Evolutionary conservation across 2,329 filamentous ascomycete species (phyloP).

Genomic region (Tolypocladium ophioglossoides): DNA sequence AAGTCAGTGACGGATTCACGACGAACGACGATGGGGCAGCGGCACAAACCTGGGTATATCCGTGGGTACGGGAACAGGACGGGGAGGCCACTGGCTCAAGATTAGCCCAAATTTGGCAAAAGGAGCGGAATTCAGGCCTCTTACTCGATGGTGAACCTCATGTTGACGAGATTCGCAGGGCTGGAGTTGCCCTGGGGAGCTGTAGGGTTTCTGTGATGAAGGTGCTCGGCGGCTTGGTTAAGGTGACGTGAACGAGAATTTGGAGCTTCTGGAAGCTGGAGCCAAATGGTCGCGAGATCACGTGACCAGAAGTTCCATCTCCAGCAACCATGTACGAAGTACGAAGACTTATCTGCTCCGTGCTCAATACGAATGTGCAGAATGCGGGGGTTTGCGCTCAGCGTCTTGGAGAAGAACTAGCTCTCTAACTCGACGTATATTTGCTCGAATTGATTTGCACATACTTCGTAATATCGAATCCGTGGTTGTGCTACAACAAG

Average conservation of each 20-base stretch:
- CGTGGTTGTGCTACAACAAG: background rate
- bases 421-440: background rate
- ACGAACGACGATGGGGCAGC: background rate
- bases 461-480: background rate
- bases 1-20: background rate
- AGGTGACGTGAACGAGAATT: background rate
- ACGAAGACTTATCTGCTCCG: background rate
- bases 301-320: conserved; percentile 10
- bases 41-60: conserved; percentile 42
- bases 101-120: conserved; percentile 7
- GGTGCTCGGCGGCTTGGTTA: background rate
- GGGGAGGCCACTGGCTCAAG: conserved; percentile 37
- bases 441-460: background rate
- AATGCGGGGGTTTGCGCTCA: background rate
- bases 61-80: conserved; percentile 48
- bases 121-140: conserved; percentile 1
- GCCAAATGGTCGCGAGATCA: conserved; percentile 18
- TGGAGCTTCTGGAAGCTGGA: background rate
- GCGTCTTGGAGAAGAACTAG: background rate
- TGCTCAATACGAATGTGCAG: background rate
- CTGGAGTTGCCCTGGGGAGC: background rate
- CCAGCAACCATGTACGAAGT: too few relatives aligned
- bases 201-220: background rate
- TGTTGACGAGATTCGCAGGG: conserved; percentile 14
- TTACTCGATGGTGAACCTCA: conserved; percentile 45